These are phyloP conservation scores for Papilionanthe hybrid DNA, from an alignment of 116 monocot species.

Conservation along the genomic window DNA sequence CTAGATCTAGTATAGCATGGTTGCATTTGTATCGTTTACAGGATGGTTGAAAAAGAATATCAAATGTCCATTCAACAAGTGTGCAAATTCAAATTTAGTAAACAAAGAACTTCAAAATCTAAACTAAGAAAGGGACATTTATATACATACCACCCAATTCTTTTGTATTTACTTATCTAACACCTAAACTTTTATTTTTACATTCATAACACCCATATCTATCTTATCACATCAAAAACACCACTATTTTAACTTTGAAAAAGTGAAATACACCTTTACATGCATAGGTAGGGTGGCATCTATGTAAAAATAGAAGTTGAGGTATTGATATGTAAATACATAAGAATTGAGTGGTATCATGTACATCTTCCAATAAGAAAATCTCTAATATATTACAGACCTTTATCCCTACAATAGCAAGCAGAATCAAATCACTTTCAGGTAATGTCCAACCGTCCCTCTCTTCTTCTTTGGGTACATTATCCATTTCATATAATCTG, in stretches of 20 bases:
- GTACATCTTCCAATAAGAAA: neutral
- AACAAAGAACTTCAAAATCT: neutral
- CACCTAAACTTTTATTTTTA: too few relatives aligned
- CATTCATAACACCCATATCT: too few relatives aligned
- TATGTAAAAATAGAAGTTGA: too few relatives aligned
- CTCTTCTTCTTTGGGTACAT: slow-evolving; percentile 59
- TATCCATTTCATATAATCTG: slow-evolving; percentile 37
- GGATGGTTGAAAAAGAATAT: neutral
- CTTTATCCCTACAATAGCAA: slow-evolving; percentile 41
- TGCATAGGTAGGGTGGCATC: too few relatives aligned
- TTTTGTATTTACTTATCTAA: too few relatives aligned
- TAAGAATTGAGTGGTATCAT: too few relatives aligned
- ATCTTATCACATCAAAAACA: too few relatives aligned
- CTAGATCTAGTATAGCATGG: neutral
- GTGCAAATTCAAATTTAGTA: neutral
- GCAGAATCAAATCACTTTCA: slow-evolving; percentile 62
- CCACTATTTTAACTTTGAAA: too few relatives aligned
- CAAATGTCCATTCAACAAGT: neutral
- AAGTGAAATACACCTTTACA: too few relatives aligned
- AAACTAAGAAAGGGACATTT: neutral
- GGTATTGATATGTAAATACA: too few relatives aligned
- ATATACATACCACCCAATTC: too few relatives aligned
- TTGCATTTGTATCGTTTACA: neutral
- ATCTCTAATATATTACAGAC: slow-evolving; percentile 10
- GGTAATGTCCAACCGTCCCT: slow-evolving; percentile 56